phyloP scores from a whole-genome alignment of 1,139 yeast species.

The Geotrichum restrictum region DNA sequence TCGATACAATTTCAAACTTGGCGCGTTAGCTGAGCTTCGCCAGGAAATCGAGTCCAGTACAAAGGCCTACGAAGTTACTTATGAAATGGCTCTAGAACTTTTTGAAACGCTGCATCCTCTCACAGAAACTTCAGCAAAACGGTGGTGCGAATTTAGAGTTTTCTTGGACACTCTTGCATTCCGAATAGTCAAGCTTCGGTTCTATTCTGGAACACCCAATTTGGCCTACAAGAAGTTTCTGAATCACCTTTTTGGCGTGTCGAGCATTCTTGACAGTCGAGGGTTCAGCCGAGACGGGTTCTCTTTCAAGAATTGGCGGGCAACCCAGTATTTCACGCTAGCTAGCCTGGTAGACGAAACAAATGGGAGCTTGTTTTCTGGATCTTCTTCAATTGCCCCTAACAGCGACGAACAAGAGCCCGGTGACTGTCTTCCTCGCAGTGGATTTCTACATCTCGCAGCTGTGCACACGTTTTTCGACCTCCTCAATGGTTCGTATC shows the following conservation, averaged over 20 bases:
- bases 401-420: conserved; percentile 33
- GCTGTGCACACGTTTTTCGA: conserved; percentile 35
- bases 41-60: conserved; percentile 47
- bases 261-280: conserved; percentile 32
- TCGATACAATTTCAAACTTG: conserved; percentile 49
- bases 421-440: conserved; percentile 43
- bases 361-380: conserved; percentile 45
- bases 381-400: conserved; percentile 37
- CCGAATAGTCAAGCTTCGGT: conserved; percentile 58
- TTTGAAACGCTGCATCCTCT: conserved; percentile 35
- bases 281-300: conserved; percentile 32
- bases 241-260: conserved; percentile 53
- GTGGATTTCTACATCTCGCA: conserved; percentile 46
- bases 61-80: conserved; percentile 48
- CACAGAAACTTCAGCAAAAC: conserved; percentile 21
- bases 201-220: conserved; percentile 58
- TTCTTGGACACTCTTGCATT: conserved; percentile 59
- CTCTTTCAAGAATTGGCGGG: conserved; percentile 40
- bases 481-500: not conserved
- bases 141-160: conserved; percentile 47
- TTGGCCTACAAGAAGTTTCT: conserved; percentile 61
- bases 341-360: conserved; percentile 51
- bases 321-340: conserved; percentile 50
- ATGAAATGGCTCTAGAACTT: conserved; percentile 45
- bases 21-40: conserved; percentile 47